Conservation (phyloP, 345 rosid species). For the Sonneratia caseolaris region DNA sequence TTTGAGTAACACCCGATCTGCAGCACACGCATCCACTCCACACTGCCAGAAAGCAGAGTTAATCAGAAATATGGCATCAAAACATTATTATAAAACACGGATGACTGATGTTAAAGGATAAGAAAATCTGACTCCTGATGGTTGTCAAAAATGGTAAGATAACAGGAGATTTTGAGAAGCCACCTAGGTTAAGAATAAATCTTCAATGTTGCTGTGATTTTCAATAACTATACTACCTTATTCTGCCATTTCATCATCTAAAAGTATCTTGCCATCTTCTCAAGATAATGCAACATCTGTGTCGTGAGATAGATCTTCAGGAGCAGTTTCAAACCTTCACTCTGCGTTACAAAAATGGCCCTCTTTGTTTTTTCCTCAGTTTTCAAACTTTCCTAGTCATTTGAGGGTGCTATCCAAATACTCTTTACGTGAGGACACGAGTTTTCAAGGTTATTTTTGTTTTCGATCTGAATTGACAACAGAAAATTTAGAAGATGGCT, state of each 20-base stretch:
- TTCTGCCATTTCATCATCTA: neutral
- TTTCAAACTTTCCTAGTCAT: too few relatives aligned
- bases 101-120: neutral
- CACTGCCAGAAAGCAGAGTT: constrained; percentile 39
- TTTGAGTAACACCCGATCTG: constrained; percentile 53
- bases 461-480: too few relatives aligned
- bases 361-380: too few relatives aligned
- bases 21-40: constrained; percentile 62
- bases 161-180: neutral
- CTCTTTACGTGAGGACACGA: too few relatives aligned
- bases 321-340: too few relatives aligned
- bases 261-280: neutral
- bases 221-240: too few relatives aligned
- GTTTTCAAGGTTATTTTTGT: too few relatives aligned
- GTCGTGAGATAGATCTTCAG: neutral
- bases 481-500: too few relatives aligned
- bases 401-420: too few relatives aligned
- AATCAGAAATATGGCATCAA: neutral
- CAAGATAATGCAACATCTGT: neutral
- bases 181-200: neutral
- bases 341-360: too few relatives aligned
- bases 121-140: neutral
- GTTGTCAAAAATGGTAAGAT: neutral
- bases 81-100: neutral
- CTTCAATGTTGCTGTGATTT: neutral